A percentile compares a stretch with the other conserved stretches of the same genome.
Conservation (phyloP, 495 filamentous ascomycete species). For the Clohesyomyces aquaticus region DNA sequence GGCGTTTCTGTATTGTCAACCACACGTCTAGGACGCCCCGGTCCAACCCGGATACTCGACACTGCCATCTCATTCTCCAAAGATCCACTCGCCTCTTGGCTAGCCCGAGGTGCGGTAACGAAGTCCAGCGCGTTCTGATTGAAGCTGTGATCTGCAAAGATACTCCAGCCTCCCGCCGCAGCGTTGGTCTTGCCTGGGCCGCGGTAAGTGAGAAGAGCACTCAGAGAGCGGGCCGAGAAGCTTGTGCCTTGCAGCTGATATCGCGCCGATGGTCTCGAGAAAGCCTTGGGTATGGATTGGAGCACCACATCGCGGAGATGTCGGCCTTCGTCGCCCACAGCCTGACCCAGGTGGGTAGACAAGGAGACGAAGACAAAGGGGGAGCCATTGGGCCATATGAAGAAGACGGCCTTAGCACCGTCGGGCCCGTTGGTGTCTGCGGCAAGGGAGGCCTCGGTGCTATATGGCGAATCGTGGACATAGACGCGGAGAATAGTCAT, state of each 20-base stretch:
- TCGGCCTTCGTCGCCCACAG: constrained; percentile 58
- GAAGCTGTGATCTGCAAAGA: constrained; percentile 68
- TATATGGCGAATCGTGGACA: constrained; percentile 73
- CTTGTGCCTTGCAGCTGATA: constrained; percentile 68
- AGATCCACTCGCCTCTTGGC: constrained; percentile 35
- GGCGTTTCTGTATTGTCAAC: constrained; percentile 49
- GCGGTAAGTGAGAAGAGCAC: constrained; percentile 64
- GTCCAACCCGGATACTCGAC: constrained; percentile 39
- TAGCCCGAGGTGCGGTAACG: constrained; percentile 47
- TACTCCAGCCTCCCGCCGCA: constrained; percentile 75
- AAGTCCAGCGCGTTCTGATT: constrained; percentile 63
- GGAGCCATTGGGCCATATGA: constrained; percentile 78
- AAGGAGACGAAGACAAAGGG: constrained; percentile 76
- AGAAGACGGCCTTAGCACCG: constrained; percentile 67
- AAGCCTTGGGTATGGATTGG: constrained; percentile 75
- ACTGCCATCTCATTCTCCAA: constrained; percentile 43
- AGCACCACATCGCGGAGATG: constrained; percentile 70
- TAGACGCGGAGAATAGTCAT: constrained; percentile 75
- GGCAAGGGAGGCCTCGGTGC: constrained; percentile 52
- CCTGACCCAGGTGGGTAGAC: constrained; percentile 48
- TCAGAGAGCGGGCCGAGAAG: constrained; percentile 68
- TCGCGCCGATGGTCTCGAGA: constrained; percentile 69
- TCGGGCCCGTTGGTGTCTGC: constrained; percentile 40
- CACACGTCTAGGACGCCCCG: constrained; percentile 43
- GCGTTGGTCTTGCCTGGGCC: constrained; percentile 68